Conservation (phyloP, 306 rosid species). For the Cyamopsis tetragonoloba region DNA sequence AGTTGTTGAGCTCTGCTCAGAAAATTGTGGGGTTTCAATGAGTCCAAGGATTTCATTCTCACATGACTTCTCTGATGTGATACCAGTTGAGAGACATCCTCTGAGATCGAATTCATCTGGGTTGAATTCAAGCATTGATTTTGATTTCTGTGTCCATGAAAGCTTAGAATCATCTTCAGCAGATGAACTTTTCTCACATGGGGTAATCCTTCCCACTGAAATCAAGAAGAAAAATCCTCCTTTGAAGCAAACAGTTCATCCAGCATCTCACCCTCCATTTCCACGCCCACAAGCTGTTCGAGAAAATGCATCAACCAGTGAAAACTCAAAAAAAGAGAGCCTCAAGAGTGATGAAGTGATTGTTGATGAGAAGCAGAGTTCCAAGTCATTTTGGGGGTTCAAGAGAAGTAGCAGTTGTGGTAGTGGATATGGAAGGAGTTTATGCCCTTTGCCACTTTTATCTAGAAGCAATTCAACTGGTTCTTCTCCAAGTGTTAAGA, state of each 20-base stretch:
- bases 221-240: slow-evolving; percentile 51
- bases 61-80: slow-evolving; percentile 57
- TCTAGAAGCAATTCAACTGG: slow-evolving; percentile 86
- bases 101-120: slow-evolving; percentile 58
- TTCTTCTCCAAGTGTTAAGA: slow-evolving; percentile 49
- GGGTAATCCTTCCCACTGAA: slow-evolving; percentile 61
- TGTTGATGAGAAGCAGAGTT: slow-evolving; percentile 49
- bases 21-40: slow-evolving; percentile 37
- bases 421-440: slow-evolving; percentile 66
- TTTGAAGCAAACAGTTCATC: slow-evolving; percentile 20
- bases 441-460: slow-evolving; percentile 82
- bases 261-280: slow-evolving; percentile 5
- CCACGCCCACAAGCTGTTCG: slow-evolving; percentile 21
- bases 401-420: slow-evolving; percentile 92
- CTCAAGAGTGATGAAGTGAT: slow-evolving; percentile 34
- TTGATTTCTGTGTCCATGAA: slow-evolving; percentile 68
- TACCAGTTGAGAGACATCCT: slow-evolving; percentile 61
- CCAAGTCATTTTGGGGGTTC: slow-evolving; percentile 77
- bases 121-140: slow-evolving; percentile 60
- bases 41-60: slow-evolving; percentile 89
- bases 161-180: slow-evolving; percentile 72
- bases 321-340: slow-evolving; percentile 36
- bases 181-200: slow-evolving; percentile 81
- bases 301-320: slow-evolving; percentile 1
- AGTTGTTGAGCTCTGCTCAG: slow-evolving; percentile 65